Base-by-base conservation (phyloP, 176 grass and related monocot species). In the Eragrostis curvula region DNA sequence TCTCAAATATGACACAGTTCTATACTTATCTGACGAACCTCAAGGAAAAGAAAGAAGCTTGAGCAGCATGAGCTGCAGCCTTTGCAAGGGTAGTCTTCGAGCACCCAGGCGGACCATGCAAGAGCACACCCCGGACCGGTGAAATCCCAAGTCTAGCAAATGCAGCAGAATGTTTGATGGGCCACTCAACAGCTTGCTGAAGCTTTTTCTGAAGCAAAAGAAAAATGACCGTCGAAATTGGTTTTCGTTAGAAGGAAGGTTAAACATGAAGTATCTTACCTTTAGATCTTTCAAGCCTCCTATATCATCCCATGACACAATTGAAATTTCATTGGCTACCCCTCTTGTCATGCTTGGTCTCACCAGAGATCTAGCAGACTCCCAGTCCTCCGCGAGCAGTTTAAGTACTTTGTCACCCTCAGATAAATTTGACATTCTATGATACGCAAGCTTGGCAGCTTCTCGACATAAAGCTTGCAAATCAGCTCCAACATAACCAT, bases 401-500 rank as follows among this genome's bases (percentile, higher is more conserved):
- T 66, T 86, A 57, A 91, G 52, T 29, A 79, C 50, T 23, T 66
- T 77, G 62, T 74, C 78, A 64, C 81, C 59, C 16, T 66, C 48
- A 16, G 64, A 71, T 28, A 45, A 74, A 72, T 82, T 81, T 79
- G 66, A 77, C n/a, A 85, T 78, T 79, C 92, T 89, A 64, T 80
- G 81, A 70, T 89, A 77, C 71, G 92, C 92, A 75, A 82, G 81
- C 42, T 75, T 86, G 72, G 90, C 86, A 84, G 96, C 92, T 80
- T 95, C 89, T 82, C 85, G 81, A 74, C 84, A 95, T 30, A 95
- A 66, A 65, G 88, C 92, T 87, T 88, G 61, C 77, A 95, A 83
- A 95, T 98, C 96, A 71, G 96, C 92, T 63, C 92, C 96, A 70
- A 93, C 96, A 82, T 91, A 95, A 70, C 96, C 96, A 85, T 98